Base-by-base conservation (phyloP, 352 stramenopile species). In the Phytopythium chamaehyphon region DNA sequence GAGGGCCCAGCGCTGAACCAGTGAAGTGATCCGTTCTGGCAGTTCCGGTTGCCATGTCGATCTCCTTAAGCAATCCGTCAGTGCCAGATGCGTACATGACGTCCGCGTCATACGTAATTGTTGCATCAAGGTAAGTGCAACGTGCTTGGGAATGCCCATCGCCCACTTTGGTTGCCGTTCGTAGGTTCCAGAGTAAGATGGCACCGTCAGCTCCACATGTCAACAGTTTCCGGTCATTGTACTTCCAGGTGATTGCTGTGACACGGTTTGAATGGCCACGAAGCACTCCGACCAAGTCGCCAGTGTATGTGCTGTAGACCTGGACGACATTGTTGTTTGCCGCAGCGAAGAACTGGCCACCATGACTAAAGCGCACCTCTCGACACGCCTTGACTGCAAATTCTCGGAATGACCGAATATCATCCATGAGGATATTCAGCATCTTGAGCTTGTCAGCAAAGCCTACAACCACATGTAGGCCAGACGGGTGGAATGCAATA, bases 381-480 rank as follows among this genome's bases (percentile, higher is more conserved):
- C 76, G 69, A 59, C 94, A 98, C 3, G 71, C 69, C 61, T 98
- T 98, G 62, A 98, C 84, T 1, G 83, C 54, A 44, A 98, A 88
- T 55, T 98, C 90, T 6, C 92, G 85, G 40, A 88, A 97, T 28
- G 83, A 64, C 0, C 88, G 73, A 31, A 98, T 85, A 47, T 98
- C 92, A 56, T 98, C 91, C 83, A 98, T 96, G 18, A 98, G 69
- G 19, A 98, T 83, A 55, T 98, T 97, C 55, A 97, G 87, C 58
- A 98, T 69, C 47, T 93, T 88, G 22, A 98, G 66, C 51, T 97
- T 98, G 70, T 98, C 93, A 0, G 86, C 79, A 47, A 98, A 98
- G 0, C 90, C 94, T 18, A 98, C 86, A 16, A 95, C 78, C 31
- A 97, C 57, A 23, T 91, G 78, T 35, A 93, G 67, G 0, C 94